Evolutionary conservation across 106 monocot species (phyloP).

Genomic region (Dendrobium nobile): DNA sequence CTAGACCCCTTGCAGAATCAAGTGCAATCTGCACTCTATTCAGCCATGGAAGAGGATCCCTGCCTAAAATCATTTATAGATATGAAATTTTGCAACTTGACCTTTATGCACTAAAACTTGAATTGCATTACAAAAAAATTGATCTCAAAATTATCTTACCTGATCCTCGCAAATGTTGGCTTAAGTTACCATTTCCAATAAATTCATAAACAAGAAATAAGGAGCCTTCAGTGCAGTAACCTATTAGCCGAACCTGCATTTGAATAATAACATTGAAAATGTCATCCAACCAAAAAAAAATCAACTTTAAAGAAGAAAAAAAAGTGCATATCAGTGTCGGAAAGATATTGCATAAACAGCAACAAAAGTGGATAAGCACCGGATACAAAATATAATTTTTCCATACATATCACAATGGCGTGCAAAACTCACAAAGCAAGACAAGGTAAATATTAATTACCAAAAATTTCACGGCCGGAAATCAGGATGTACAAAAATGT

Average conservation of each 20-base stretch:
- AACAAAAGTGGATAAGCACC: background rate
- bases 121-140: background rate
- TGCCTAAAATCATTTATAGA: slow-evolving; percentile 30
- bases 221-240: slow-evolving; percentile 69
- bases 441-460: background rate
- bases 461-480: background rate
- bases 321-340: background rate
- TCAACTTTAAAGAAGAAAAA: background rate
- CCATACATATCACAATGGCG: background rate
- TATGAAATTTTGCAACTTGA: background rate
- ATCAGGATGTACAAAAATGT: background rate
- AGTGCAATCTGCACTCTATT: slow-evolving; percentile 88
- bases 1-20: slow-evolving; percentile 92
- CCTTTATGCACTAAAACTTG: background rate
- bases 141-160: slow-evolving; percentile 27
- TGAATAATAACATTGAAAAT: background rate
- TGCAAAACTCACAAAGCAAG: background rate
- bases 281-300: background rate
- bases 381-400: background rate
- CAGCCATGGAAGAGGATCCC: slow-evolving; percentile 71
- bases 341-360: background rate
- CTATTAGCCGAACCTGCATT: slow-evolving; percentile 84
- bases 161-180: slow-evolving; percentile 64
- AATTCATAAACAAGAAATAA: slow-evolving; percentile 85
- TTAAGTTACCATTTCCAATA: slow-evolving; percentile 89